phyloP scores from a whole-genome alignment of 2,329 filamentous ascomycete genomes.

The Epichloe sibirici region DNA sequence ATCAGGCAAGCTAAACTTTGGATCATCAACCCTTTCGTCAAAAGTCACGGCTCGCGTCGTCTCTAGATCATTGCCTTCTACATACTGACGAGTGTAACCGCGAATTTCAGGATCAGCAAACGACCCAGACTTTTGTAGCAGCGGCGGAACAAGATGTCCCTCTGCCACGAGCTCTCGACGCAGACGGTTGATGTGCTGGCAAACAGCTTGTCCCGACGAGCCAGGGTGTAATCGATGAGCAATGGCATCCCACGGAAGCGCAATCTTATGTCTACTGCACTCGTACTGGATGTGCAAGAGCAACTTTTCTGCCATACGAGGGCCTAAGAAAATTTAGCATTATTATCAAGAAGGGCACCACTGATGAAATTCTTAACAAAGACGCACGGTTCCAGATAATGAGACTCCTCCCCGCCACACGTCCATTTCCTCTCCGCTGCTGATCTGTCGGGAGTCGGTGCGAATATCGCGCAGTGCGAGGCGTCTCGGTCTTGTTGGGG shows the following conservation, averaged over 20 bases:
- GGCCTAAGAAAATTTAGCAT: constrained; percentile 18
- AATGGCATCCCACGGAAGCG: constrained; percentile 27
- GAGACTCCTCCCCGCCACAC: constrained; percentile 23
- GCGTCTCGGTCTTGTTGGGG: constrained; percentile 5
- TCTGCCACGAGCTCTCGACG: constrained; percentile 23
- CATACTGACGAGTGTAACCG: constrained; percentile 19
- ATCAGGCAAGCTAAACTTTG: constrained; percentile 17
- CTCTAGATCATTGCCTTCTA: constrained; percentile 13
- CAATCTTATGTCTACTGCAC: constrained; percentile 17
- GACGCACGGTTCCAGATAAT: constrained; percentile 32
- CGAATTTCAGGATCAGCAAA: constrained; percentile 17
- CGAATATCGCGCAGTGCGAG: constrained; percentile 11
- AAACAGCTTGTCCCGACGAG: constrained; percentile 25
- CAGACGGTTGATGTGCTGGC: constrained; percentile 25
- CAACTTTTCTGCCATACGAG: constrained; percentile 34
- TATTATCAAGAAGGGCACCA: too few species aligned
- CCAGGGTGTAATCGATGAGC: constrained; percentile 30
- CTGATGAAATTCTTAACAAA: not conserved
- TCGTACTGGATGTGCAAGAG: constrained; percentile 30
- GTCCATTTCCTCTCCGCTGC: constrained; percentile 17
- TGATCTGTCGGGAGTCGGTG: constrained; percentile 15
- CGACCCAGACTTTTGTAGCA: constrained; percentile 14
- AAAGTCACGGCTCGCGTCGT: constrained; percentile 19
- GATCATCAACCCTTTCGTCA: constrained; percentile 21
- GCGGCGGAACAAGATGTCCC: constrained; percentile 30